Conservation (phyloP, 345 rosid species). For the Adansonia digitata region DNA sequence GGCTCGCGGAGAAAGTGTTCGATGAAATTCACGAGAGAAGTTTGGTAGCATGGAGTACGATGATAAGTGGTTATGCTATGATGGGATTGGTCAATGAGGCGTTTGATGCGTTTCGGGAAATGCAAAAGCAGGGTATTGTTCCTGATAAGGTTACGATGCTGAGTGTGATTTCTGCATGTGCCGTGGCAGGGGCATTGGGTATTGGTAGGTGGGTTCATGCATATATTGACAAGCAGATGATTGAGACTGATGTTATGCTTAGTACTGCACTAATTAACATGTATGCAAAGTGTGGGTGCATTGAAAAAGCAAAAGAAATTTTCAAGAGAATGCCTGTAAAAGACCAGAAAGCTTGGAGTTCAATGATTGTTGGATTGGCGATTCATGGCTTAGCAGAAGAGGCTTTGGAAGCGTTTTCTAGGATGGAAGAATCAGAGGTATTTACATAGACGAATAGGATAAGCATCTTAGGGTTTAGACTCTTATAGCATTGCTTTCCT, state of each 20-base stretch:
- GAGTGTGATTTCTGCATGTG: conserved; percentile 28
- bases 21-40: conserved; percentile 28
- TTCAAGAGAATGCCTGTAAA: conserved; percentile 25
- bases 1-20: conserved; percentile 30
- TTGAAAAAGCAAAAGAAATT: conserved; percentile 28
- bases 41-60: conserved; percentile 25
- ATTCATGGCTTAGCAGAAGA: conserved; percentile 38
- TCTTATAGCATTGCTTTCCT: conserved; percentile 44
- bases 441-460: conserved; percentile 54
- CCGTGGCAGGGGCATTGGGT: conserved; percentile 32
- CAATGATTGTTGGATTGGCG: conserved; percentile 38
- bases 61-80: conserved; percentile 39
- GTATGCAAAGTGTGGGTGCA: conserved; percentile 44
- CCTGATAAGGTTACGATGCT: conserved; percentile 30
- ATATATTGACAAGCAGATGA: conserved; percentile 24
- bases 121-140: conserved; percentile 23
- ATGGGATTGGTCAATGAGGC: conserved; percentile 22
- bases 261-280: conserved; percentile 40
- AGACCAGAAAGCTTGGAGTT: conserved; percentile 44
- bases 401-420: conserved; percentile 30
- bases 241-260: conserved; percentile 29
- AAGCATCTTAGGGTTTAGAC: conserved; percentile 55
- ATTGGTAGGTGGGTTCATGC: conserved; percentile 40
- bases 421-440: conserved; percentile 32
- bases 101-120: conserved; percentile 24